Conservation (phyloP, 2,329 filamentous ascomycete genomes). For the Davidsoniella neocaledoniae region DNA sequence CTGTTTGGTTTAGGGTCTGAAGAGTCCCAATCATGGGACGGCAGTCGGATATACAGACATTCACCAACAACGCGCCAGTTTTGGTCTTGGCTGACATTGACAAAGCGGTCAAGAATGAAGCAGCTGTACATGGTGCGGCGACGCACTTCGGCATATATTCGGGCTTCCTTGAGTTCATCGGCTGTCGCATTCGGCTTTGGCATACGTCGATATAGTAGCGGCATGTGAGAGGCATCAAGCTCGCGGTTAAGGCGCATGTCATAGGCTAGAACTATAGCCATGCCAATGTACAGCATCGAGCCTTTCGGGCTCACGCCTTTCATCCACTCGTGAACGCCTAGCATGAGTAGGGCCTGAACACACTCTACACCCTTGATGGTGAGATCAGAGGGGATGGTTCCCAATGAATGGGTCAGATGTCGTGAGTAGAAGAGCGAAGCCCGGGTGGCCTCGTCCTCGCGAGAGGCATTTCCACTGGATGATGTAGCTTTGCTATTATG, state of each 20-base stretch:
- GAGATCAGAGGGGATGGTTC: conserved; percentile 29
- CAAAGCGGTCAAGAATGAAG: conserved; percentile 53
- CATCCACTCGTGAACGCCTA: conserved; percentile 56
- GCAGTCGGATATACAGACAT: not conserved
- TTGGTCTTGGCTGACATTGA: conserved; percentile 42
- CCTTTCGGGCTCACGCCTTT: conserved; percentile 40
- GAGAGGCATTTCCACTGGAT: no score
- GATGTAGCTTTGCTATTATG: conserved; percentile 19
- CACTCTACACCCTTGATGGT: conserved; percentile 41
- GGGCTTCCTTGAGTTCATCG: conserved; percentile 14
- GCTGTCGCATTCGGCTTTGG: conserved; percentile 11
- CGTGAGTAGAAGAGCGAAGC: conserved; percentile 50
- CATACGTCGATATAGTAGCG: not conserved
- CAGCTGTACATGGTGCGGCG: conserved; percentile 61
- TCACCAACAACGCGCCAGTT: not conserved
- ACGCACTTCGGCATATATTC: conserved; percentile 40
- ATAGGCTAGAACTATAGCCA: conserved; percentile 47
- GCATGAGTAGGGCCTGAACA: conserved; percentile 52
- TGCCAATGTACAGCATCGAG: conserved; percentile 38
- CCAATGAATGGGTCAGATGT: conserved; percentile 35
- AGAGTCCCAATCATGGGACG: conserved; percentile 25
- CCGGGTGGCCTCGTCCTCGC: conserved; percentile 11
- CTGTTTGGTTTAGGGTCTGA: conserved; percentile 8
- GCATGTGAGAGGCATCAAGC: conserved; percentile 1
- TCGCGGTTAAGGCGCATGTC: conserved; percentile 27